Percentiles rank a stretch among this genome's conserved stretches.
These are phyloP conservation scores for Thelonectria olida DNA, from an alignment of 2,329 filamentous ascomycete genomes.

Conservation along the genomic window DNA sequence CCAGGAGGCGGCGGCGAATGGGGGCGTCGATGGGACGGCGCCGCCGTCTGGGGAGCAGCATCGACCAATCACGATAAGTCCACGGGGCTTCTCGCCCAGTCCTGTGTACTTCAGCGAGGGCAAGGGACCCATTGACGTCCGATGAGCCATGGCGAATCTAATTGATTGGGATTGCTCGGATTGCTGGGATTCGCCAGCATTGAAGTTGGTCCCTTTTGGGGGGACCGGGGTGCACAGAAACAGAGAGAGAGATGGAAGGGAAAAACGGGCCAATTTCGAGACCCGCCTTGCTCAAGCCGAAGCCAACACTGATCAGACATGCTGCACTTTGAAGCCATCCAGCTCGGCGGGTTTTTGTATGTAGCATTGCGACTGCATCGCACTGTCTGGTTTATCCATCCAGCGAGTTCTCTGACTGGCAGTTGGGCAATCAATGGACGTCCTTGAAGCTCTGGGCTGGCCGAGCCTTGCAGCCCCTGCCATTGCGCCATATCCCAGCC, in stretches of 20 bases:
- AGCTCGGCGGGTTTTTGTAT: conserved; percentile 9
- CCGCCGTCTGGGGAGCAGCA: conserved; percentile 1
- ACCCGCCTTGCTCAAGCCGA: background rate
- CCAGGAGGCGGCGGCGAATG: conserved; percentile 9
- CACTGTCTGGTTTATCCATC: background rate
- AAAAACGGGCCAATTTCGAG: conserved; percentile 10
- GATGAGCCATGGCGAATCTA: conserved; percentile 14
- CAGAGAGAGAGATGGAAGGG: background rate
- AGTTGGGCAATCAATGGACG: conserved; percentile 25
- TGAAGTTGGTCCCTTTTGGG: conserved; percentile 1
- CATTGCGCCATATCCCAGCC: conserved; percentile 40
- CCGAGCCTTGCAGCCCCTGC: conserved; percentile 36
- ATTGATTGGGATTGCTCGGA: conserved; percentile 5
- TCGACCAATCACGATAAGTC: conserved; percentile 11
- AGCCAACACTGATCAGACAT: conserved; percentile 17
- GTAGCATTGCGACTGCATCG: background rate
- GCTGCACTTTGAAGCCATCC: conserved; percentile 4
- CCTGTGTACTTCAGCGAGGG: conserved; percentile 6
- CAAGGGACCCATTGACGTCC: background rate
- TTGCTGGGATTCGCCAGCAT: conserved; percentile 14
- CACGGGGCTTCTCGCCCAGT: conserved; percentile 9
- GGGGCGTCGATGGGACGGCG: conserved; percentile 13
- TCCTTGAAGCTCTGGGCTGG: conserved; percentile 23
- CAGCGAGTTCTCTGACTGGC: background rate
- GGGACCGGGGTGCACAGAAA: background rate